Evolutionary conservation across 2,329 filamentous ascomycete species (phyloP), one percentile per base, ranked within the genome.

Genomic region (Calonectria pteridis): DNA sequence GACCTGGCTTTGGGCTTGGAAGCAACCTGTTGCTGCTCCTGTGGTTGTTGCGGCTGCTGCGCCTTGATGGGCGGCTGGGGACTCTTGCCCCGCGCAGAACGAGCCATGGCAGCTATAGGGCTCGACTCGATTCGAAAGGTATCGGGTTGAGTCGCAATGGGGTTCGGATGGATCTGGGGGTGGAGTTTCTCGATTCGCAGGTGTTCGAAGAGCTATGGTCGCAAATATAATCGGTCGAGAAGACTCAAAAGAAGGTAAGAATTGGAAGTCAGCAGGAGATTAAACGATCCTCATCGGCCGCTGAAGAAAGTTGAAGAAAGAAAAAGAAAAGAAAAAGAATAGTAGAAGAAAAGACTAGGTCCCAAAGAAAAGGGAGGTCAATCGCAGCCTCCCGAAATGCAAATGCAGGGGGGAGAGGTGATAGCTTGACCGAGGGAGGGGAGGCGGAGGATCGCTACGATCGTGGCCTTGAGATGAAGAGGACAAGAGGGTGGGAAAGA

Each of bases 11-110:
- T 76, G 51, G 75, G 65, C 68, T 74, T 78, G 28, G 70, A 26
- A 33, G 46, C 51, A 33, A 67, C 46, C 49, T 73, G 71, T 26
- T 73, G 71, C 51, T 79, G 76, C 23, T 75, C 33, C 33, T 40
- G 55, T 40, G 23, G 73, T 63, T 78, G 78, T 75, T 80, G 67
- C 51, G 46, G 51, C 31, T 37, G 58, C 20, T 70, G 73, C 46
- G 69, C 71, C 63, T 79, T 79, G 71, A 80, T 65, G 35, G 81
- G 80, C 71, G 84, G 83, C 76, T 82, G 80, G 73, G 84, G 84
- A 79, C 83, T 85, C 67, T 82, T 84, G 80, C 82, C 82, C 81
- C 84, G 80, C 75, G 79, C 73, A 67, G 79, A 81, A 78, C 79
- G 84, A 76, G 83, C 84, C 84, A 86, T 86, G 75, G 66, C 77